Evolutionary conservation across 1,284 basidiomycete genomes (phyloP), one percentile per base, ranked within the genome.

Genomic region (Ganoderma leucocontextum): DNA sequence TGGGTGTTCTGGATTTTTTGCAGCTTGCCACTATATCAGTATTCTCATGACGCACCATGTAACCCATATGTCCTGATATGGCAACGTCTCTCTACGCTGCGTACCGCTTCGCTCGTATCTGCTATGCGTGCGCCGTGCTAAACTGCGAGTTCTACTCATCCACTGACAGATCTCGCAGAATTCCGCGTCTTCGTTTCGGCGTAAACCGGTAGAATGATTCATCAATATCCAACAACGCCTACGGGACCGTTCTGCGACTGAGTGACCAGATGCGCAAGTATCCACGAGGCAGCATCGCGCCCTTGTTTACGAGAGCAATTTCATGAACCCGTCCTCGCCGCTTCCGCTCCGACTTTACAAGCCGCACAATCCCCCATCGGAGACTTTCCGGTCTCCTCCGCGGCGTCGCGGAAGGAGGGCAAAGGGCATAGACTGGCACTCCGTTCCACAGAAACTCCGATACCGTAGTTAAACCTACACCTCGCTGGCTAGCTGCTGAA

Each of bases 31-130:
- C 69, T 73, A 71, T 75, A 73, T 68, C 67, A 64, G 64, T 76
- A 68, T 72, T 72, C 70, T 76, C 76, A 78, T 78, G 76, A 75
- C 73, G 72, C 73, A 72, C 74, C 75, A 77, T 78, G 77, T 77
- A 75, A 73, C 74, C 75, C 75, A 76, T 78, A 75, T 77, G 77
- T 74, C 73, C 73, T 72, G 73, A 74, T 77, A 76, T 76, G 75
- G 76, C 73, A 76, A 73, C 69, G 69, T 70, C 67, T 70, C 73
- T 74, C 72, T 61, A 68, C 70, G 73, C 68, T 73, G 72, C 72
- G 68, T 71, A 70, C 58, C n/a, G 70, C 68, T 71, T 62, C 67
- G 72, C 63, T 70, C 68, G 70, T 71, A 71, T 67, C 63, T 64
- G 49, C 63, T 57, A 44, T 64, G 42, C 55, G 62, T 49, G 69